Conservation (phyloP, 108 stramenopile genomes). For the Nannochloropsis gaditana region DNA sequence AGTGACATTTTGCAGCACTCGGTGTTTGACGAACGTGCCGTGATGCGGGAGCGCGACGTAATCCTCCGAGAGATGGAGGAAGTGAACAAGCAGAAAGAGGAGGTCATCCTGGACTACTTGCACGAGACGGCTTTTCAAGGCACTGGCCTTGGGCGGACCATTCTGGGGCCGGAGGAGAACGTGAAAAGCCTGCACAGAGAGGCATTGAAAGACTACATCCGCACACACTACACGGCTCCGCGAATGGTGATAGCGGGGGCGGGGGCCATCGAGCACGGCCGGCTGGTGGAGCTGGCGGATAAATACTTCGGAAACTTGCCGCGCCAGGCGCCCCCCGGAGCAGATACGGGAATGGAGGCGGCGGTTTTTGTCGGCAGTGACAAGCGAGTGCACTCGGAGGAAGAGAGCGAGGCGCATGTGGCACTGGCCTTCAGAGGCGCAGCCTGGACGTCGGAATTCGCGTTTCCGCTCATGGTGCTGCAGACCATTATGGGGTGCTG, state of each 20-base stretch:
- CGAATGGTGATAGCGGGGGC: conserved; percentile 96
- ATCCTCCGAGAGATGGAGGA: conserved; percentile 98
- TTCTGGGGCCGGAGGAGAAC: conserved; percentile 90
- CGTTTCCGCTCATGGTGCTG: conserved; percentile 96
- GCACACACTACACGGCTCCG: conserved; percentile 97
- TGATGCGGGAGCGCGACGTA: conserved; percentile 91
- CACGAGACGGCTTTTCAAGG: conserved; percentile 94
- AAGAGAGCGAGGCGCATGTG: conserved; percentile 70
- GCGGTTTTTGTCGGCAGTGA: conserved; percentile 91
- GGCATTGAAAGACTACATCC: conserved; percentile 78
- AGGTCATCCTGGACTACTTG: conserved; percentile 93
- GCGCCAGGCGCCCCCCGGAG: conserved; percentile 54
- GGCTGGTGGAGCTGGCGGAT: conserved; percentile 76
- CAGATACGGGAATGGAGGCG: conserved; percentile 49
- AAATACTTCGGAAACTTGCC: conserved; percentile 81
- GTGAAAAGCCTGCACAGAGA: conserved; percentile 70
- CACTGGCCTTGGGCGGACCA: conserved; percentile 89
- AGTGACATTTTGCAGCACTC: conserved; percentile 84
- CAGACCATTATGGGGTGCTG: conserved; percentile 93
- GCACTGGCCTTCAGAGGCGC: conserved; percentile 94
- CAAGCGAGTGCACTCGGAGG: conserved; percentile 78
- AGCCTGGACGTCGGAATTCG: conserved; percentile 92
- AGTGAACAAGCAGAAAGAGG: conserved; percentile 96
- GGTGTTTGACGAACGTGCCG: conserved; percentile 72
- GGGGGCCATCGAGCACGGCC: conserved; percentile 83